These are phyloP conservation scores for Tricholoma sp. DNA, from an alignment of 768 basidiomycete genomes.

Conservation along the genomic window DNA sequence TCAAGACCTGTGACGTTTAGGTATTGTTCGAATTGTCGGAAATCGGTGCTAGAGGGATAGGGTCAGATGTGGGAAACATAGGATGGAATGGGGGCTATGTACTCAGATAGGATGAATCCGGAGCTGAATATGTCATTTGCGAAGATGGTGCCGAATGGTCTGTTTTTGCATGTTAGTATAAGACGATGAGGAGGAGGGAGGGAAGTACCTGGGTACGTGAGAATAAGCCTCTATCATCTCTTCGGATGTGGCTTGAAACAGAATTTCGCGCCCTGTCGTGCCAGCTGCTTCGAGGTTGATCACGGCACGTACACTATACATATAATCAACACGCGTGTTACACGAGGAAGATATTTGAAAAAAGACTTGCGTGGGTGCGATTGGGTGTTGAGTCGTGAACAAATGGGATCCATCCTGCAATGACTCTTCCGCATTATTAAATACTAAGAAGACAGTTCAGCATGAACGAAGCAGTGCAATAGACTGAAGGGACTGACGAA, in stretches of 20 bases:
- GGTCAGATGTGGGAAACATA: constrained; percentile 4
- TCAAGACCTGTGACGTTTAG: constrained; percentile 89
- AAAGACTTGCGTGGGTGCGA: constrained; percentile 57
- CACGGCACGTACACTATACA: constrained; percentile 67
- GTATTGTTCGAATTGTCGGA: constrained; percentile 89
- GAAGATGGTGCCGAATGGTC: constrained; percentile 84
- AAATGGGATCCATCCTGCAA: constrained; percentile 93
- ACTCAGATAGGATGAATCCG: constrained; percentile 89
- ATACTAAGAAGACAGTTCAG: constrained; percentile 52
- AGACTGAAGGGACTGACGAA: constrained; percentile 52
- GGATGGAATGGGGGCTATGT: constrained; percentile 15
- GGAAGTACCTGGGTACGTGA: constrained; percentile 63
- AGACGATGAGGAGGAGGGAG: neutral
- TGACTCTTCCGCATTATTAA: constrained; percentile 93
- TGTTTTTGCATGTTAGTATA: constrained; percentile 15
- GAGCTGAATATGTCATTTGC: constrained; percentile 93
- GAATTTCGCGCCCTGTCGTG: constrained; percentile 77
- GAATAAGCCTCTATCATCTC: constrained; percentile 93
- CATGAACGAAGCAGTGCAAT: neutral
- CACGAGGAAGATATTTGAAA: neutral
- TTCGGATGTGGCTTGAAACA: constrained; percentile 94
- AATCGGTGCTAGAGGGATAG: constrained; percentile 68
- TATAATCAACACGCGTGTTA: neutral
- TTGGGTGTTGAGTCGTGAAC: constrained; percentile 85
- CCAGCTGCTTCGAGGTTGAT: constrained; percentile 84